Evolutionary conservation across 495 filamentous ascomycete genomes (phyloP).

Genomic region (Penicillium waksmanii): DNA sequence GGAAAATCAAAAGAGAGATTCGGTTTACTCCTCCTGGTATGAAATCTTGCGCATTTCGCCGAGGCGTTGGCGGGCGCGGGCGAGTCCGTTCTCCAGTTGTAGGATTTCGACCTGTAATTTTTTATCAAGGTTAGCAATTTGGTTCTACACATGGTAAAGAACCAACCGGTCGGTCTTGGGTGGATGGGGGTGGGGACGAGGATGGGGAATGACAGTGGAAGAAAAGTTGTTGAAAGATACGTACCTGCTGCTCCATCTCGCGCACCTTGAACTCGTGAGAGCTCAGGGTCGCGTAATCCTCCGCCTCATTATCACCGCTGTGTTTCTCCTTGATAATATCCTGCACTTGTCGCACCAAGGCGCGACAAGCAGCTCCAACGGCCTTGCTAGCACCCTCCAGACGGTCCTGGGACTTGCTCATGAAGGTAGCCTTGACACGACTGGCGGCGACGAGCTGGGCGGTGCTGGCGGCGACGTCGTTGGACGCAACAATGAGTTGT

Average conservation of each 20-base stretch:
- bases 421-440: slow-evolving; percentile 96
- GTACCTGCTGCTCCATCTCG: slow-evolving; percentile 99
- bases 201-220: background rate
- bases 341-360: slow-evolving; percentile 91
- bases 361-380: slow-evolving; percentile 84
- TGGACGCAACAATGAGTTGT: slow-evolving; percentile 96
- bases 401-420: slow-evolving; percentile 92
- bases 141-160: too few species aligned
- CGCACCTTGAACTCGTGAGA: slow-evolving; percentile 96
- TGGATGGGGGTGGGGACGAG: slow-evolving; percentile 14
- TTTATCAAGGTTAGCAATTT: too few species aligned
- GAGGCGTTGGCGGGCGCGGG: slow-evolving; percentile 77
- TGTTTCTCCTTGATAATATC: slow-evolving; percentile 86
- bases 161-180: background rate
- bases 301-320: slow-evolving; percentile 71
- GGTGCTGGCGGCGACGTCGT: slow-evolving; percentile 93
- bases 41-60: slow-evolving; percentile 99
- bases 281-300: slow-evolving; percentile 86
- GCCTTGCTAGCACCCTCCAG: slow-evolving; percentile 92
- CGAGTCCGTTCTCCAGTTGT: slow-evolving; percentile 86
- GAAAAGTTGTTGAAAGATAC: slow-evolving; percentile 27
- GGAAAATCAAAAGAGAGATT: background rate
- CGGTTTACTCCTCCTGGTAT: slow-evolving; percentile 78
- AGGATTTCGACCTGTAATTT: slow-evolving; percentile 84
- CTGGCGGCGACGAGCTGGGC: slow-evolving; percentile 95